Evolutionary conservation across 768 basidiomycete species (phyloP).

Genomic region (Tylopilus vinaceipallidus): DNA sequence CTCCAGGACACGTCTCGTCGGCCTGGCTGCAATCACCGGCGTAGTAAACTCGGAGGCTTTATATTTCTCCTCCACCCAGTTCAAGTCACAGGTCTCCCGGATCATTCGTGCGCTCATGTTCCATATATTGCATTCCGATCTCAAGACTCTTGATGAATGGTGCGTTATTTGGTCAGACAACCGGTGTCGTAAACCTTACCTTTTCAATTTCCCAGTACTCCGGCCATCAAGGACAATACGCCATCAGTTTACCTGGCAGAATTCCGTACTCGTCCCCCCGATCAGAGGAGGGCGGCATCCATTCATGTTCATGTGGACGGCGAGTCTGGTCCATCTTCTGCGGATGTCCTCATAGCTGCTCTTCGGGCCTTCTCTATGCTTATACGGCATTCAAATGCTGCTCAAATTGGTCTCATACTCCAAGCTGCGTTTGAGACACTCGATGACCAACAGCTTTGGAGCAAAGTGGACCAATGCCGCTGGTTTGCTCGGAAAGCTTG

Average conservation of each 20-base stretch:
- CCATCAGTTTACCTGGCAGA: slow-evolving; percentile 80
- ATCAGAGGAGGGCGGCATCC: slow-evolving; percentile 83
- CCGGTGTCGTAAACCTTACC: neutral
- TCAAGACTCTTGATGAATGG: slow-evolving; percentile 65
- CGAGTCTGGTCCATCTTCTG: slow-evolving; percentile 73
- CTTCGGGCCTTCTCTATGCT: slow-evolving; percentile 71
- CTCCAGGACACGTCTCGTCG: slow-evolving; percentile 76
- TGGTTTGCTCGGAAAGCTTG: slow-evolving; percentile 78
- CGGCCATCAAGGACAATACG: slow-evolving; percentile 63
- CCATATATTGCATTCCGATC: slow-evolving; percentile 62
- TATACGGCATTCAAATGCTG: slow-evolving; percentile 71
- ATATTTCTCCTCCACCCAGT: slow-evolving; percentile 69
- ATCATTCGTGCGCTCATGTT: slow-evolving; percentile 72
- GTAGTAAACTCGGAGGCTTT: slow-evolving; percentile 83
- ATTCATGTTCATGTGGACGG: slow-evolving; percentile 88
- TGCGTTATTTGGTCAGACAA: slow-evolving; percentile 29
- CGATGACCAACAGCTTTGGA: slow-evolving; percentile 63
- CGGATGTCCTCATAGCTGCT: slow-evolving; percentile 73
- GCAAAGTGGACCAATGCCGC: slow-evolving; percentile 63
- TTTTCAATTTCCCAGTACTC: slow-evolving; percentile 41
- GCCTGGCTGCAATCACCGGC: slow-evolving; percentile 77
- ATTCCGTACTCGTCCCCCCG: slow-evolving; percentile 75
- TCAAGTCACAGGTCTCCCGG: slow-evolving; percentile 64
- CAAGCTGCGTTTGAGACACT: slow-evolving; percentile 71
- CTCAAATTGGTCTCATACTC: slow-evolving; percentile 70